Evolutionary conservation across 305 asterid genomes (phyloP).

Genomic region (Fraxinus greggii): DNA sequence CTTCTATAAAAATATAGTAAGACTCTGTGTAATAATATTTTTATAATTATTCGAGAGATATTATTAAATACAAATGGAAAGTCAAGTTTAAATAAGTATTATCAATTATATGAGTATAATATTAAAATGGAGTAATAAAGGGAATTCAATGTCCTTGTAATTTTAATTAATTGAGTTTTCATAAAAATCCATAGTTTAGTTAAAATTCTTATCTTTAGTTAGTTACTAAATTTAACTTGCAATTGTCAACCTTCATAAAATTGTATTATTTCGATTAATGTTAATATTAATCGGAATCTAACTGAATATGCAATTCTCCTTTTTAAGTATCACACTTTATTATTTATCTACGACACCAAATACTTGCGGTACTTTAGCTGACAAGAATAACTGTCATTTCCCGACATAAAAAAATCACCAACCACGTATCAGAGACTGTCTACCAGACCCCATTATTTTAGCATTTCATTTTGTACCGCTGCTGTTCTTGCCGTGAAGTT

Average conservation of each 20-base stretch:
- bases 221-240: neutral
- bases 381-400: neutral
- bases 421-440: neutral
- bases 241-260: neutral
- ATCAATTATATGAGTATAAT: neutral
- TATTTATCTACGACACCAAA: neutral
- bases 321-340: neutral
- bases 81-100: neutral
- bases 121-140: neutral
- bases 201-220: no score
- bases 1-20: no score
- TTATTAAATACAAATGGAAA: no score
- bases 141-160: neutral
- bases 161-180: neutral
- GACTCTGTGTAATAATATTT: neutral
- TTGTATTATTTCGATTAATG: neutral
- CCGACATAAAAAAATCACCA: neutral
- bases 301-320: neutral
- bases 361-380: neutral
- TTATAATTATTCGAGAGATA: neutral
- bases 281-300: neutral
- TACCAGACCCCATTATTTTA: neutral
- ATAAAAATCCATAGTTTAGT: no score
- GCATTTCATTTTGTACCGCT: neutral
- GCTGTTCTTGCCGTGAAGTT: constrained; percentile 10